A percentile compares a stretch with the other conserved stretches of the same genome.
Evolutionary conservation across 345 rosid genomes (phyloP).

Genomic region (Gossypioides kirkii): DNA sequence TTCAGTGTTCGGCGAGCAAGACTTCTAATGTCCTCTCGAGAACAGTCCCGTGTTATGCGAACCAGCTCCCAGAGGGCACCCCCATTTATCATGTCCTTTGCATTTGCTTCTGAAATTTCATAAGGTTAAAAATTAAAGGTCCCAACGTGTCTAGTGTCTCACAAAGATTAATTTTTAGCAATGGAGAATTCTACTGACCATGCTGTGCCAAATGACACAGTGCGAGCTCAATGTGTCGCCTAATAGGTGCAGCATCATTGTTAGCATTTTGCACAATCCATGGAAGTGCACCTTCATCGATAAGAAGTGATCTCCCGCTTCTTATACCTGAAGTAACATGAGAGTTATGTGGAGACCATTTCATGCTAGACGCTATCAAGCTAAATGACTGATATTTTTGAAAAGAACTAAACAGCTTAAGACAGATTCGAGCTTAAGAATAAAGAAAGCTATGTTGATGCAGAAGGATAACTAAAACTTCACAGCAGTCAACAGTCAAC

Average conservation of each 20-base stretch:
- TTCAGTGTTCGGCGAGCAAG: slow-evolving; percentile 76
- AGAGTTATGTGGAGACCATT: not conserved
- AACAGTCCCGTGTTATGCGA: slow-evolving; percentile 84
- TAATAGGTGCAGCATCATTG: slow-evolving; percentile 78
- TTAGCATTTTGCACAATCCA: slow-evolving; percentile 97
- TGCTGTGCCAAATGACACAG: slow-evolving; percentile 96
- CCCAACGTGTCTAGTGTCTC: not conserved
- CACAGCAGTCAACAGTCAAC: slow-evolving; percentile 6
- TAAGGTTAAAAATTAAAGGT: not conserved
- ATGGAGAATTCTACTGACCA: slow-evolving; percentile 38
- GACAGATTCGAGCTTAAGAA: not conserved
- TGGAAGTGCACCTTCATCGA: slow-evolving; percentile 91
- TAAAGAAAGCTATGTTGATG: not conserved
- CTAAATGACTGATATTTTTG: not conserved
- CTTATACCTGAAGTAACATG: slow-evolving; percentile 39
- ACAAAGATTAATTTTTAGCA: not conserved
- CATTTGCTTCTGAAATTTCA: slow-evolving; percentile 74
- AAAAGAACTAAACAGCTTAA: not conserved
- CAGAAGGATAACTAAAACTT: not conserved
- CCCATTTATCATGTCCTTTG: slow-evolving; percentile 82
- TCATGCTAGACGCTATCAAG: not conserved
- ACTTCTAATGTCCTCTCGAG: slow-evolving; percentile 85
- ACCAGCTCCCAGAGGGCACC: slow-evolving; percentile 97
- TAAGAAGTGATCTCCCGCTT: slow-evolving; percentile 73
- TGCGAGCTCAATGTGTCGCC: slow-evolving; percentile 97